Conservation (phyloP, 345 rosid genomes). For the Cardiospermum halicacabum region DNA sequence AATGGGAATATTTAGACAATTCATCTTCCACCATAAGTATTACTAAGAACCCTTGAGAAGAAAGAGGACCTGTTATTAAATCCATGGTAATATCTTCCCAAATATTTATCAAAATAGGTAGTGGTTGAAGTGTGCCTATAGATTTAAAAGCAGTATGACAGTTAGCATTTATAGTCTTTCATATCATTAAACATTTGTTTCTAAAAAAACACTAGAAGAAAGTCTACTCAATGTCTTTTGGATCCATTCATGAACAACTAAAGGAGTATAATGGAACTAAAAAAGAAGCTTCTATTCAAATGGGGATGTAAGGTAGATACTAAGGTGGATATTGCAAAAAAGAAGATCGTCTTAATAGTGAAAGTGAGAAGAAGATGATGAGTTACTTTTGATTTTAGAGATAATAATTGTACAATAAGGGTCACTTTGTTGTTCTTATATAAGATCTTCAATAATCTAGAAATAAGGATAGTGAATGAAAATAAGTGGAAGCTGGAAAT, state of each 20-base stretch:
- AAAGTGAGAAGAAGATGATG: too few relatives aligned
- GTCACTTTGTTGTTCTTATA: too few relatives aligned
- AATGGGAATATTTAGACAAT: background rate
- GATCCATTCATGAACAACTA: background rate
- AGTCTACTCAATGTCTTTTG: background rate
- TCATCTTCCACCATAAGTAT: background rate
- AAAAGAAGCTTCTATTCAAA: too few relatives aligned
- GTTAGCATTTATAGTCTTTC: too few relatives aligned
- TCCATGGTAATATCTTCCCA: background rate
- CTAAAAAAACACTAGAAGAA: background rate
- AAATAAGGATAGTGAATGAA: background rate
- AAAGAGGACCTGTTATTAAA: background rate
- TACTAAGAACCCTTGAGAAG: background rate
- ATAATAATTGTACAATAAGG: too few relatives aligned
- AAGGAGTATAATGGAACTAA: too few relatives aligned
- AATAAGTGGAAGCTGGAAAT: background rate
- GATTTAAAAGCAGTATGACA: background rate
- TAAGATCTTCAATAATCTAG: background rate
- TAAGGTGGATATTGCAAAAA: too few relatives aligned
- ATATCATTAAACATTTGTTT: background rate
- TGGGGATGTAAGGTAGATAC: too few relatives aligned
- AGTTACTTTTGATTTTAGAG: too few relatives aligned
- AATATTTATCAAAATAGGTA: background rate
- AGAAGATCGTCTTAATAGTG: too few relatives aligned
- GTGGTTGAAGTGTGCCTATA: background rate